Conservation (phyloP, 1,284 basidiomycete genomes). For the Ustilago crameri region DNA sequence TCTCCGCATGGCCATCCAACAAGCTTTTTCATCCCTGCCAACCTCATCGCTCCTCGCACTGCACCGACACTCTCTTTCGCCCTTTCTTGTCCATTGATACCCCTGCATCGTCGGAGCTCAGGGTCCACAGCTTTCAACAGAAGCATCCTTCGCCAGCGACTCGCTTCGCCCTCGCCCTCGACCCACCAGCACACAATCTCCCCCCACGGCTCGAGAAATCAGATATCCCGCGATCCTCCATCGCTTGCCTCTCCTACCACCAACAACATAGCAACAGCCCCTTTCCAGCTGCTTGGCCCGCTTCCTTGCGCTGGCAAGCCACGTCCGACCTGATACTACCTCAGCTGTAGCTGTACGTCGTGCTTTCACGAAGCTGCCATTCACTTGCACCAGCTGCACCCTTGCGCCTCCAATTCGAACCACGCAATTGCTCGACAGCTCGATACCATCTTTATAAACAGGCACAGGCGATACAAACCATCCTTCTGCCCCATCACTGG, state of each 20-base stretch:
- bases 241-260: background rate
- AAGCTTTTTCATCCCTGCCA: no score
- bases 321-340: background rate
- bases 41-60: no score
- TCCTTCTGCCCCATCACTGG: no score
- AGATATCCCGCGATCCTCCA: slow-evolving; percentile 5
- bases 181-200: no score
- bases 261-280: slow-evolving; percentile 3
- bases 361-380: no score
- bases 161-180: background rate
- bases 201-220: background rate
- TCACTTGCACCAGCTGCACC: no score
- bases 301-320: slow-evolving; percentile 1
- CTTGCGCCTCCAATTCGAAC: no score
- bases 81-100: background rate
- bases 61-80: background rate
- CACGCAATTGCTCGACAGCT: no score
- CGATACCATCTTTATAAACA: no score
- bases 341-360: background rate
- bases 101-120: slow-evolving; percentile 18
- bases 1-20: slow-evolving; percentile 9
- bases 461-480: no score
- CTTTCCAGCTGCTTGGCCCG: slow-evolving; percentile 8
- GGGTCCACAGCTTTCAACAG: background rate
- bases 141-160: background rate